Base-by-base conservation (phyloP, 208 protist genomes). In the Acanthamoeba quina region DNA sequence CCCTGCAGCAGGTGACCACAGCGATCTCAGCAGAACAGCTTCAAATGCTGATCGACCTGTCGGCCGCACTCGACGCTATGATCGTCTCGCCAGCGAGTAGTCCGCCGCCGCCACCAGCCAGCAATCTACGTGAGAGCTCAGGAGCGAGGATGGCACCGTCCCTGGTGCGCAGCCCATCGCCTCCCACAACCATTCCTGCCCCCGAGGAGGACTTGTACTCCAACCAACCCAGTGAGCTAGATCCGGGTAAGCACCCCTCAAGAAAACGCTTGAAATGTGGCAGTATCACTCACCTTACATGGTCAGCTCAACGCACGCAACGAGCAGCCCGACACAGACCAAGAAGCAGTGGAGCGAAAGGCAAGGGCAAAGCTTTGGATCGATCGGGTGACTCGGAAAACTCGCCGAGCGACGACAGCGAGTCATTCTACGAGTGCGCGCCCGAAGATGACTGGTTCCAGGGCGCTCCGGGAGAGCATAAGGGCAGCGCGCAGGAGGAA, bases 31-130 rank as follows among this genome's bases (percentile, higher is more conserved):
- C 90, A 7, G 68, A 93, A 7, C 90, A 93, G 68, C 34, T 93
- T 17, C 64, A 83, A 19, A 62, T 93, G 90, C 24, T 93, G 21
- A 58, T 93, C 15, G 90, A 93, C 26, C 90, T 93, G 29, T 68
- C 72, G 44, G 37, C 34, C 24, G 90, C 56, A 17, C 37, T 83
- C 3, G 85, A 91, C n/a, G 85, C 85, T 2, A 68, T 91, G 85
- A 80, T 80, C 37, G 64, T 78, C 2, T 34, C 31, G 21, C 78
- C 78, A 7, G 85, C 58, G 10, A 68, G 34, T 26, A 44, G 52
- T 26, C 56, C 85, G 19, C 85, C 85, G 0, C 58, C 62, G 3
- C 85, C 85, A 1, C 58, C 85, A 11, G 60, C 15, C 26, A 49
- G 41, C 62, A 29, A 41, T 5, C 44, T 74, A 13, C 49, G 82